A percentile compares a stretch with the other conserved stretches of the same genome.
Conservation (phyloP, 352 stramenopile genomes). For the Pythium periplocum region DNA sequence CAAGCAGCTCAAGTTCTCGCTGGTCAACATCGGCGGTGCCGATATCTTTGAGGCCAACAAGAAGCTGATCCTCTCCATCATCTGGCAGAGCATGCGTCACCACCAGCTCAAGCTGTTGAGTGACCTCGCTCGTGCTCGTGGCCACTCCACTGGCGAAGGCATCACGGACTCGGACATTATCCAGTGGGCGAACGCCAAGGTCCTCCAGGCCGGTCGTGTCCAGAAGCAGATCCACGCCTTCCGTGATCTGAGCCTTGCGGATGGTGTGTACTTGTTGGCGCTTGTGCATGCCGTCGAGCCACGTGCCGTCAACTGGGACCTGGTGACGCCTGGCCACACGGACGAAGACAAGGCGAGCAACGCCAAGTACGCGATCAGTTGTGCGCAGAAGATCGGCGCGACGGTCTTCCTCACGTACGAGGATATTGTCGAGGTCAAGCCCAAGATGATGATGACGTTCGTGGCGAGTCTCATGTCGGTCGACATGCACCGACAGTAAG, state of each 20-base stretch:
- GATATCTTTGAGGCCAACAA: slow-evolving; percentile 92
- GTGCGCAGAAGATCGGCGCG: slow-evolving; percentile 90
- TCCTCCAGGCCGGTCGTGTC: slow-evolving; percentile 59
- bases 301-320: slow-evolving; percentile 89
- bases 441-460: slow-evolving; percentile 91
- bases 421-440: slow-evolving; percentile 92
- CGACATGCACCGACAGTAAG: slow-evolving; percentile 57
- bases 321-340: slow-evolving; percentile 48
- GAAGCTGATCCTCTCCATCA: slow-evolving; percentile 92
- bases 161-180: slow-evolving; percentile 85
- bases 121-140: slow-evolving; percentile 31
- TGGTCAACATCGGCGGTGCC: slow-evolving; percentile 88
- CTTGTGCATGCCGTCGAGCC: slow-evolving; percentile 83
- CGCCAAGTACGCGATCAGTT: slow-evolving; percentile 91
- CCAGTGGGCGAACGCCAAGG: slow-evolving; percentile 80
- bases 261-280: slow-evolving; percentile 83
- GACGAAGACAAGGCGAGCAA: slow-evolving; percentile 88
- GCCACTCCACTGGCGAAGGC: slow-evolving; percentile 24
- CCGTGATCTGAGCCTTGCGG: slow-evolving; percentile 69
- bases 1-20: slow-evolving; percentile 85
- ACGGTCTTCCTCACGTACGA: slow-evolving; percentile 91
- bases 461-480: slow-evolving; percentile 83
- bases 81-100: slow-evolving; percentile 93
- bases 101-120: slow-evolving; percentile 86
- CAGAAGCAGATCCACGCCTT: slow-evolving; percentile 82